phyloP scores from a whole-genome alignment of 2,329 filamentous ascomycete species.

The Fusarium protoensiforme region DNA sequence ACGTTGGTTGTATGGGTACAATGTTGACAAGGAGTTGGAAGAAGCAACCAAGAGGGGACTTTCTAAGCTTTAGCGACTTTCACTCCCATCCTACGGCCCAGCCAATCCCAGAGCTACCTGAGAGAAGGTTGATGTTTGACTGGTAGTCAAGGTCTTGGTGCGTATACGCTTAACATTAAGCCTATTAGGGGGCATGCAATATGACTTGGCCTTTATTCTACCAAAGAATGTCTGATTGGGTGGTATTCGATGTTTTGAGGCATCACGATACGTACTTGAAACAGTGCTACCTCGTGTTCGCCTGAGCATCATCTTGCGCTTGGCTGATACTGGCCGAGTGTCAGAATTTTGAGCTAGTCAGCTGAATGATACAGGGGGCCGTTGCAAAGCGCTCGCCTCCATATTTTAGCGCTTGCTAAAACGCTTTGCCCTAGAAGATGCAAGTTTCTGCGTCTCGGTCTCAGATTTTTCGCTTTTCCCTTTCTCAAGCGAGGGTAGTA shows the following conservation, averaged over 20 bases:
- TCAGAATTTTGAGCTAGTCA: neutral
- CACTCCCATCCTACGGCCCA: neutral
- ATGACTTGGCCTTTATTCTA: neutral
- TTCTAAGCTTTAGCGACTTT: neutral
- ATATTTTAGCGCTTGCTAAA: neutral
- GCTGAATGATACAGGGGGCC: neutral
- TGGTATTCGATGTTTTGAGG: neutral
- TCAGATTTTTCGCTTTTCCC: neutral
- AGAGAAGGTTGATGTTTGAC: neutral
- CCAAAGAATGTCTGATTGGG: neutral
- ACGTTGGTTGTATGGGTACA: slow-evolving; percentile 73
- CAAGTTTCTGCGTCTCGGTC: neutral
- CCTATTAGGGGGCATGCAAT: neutral
- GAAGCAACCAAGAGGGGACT: neutral
- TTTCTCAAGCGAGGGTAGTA: neutral
- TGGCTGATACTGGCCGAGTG: neutral
- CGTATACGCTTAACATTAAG: neutral
- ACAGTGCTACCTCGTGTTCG: neutral
- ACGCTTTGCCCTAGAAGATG: neutral
- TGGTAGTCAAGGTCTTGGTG: neutral
- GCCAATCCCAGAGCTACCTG: neutral
- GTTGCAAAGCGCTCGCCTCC: neutral
- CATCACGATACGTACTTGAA: neutral
- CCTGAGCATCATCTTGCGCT: neutral
- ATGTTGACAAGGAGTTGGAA: slow-evolving; percentile 49